Percentiles rank a stretch among this genome's conserved stretches.
phyloP scores from a whole-genome alignment of 164 flowering plant species.

The Kalanchoe fedtschenkoi region DNA sequence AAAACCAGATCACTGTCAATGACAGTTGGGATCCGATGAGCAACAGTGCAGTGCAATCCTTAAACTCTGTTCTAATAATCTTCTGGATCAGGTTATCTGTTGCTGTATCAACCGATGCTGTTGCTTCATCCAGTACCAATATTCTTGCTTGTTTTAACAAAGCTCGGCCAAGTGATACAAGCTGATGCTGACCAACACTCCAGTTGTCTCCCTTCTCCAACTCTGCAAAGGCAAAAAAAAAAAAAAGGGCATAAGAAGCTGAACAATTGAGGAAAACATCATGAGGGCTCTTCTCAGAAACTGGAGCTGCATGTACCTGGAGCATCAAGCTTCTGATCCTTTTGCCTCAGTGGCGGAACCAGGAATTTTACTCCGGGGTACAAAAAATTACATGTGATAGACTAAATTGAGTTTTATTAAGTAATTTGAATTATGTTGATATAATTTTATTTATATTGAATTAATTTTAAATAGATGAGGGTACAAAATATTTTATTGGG shows the following conservation, averaged over 20 bases:
- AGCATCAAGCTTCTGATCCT: constrained; percentile 71
- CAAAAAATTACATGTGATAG: too few species aligned
- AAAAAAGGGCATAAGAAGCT: neutral
- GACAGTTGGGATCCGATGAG: constrained; percentile 96
- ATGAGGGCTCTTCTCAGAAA: neutral
- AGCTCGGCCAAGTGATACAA: constrained; percentile 91
- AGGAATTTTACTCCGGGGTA: too few species aligned
- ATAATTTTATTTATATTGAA: too few species aligned
- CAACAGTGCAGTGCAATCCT: constrained; percentile 87
- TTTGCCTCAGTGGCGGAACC: too few species aligned
- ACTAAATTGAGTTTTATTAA: too few species aligned
- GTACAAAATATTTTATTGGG: too few species aligned
- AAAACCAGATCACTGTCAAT: constrained; percentile 93
- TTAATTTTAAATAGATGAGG: too few species aligned
- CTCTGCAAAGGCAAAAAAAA: constrained; percentile 55
- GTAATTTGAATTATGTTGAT: too few species aligned
- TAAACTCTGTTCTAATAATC: constrained; percentile 81
- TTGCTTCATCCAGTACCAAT: constrained; percentile 93
- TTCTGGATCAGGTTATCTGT: constrained; percentile 93
- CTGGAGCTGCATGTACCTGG: constrained; percentile 45
- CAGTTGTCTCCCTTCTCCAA: constrained; percentile 96
- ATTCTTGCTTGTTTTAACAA: constrained; percentile 84
- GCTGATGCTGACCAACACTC: constrained; percentile 98
- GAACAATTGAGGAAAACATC: neutral
- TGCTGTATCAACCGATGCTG: constrained; percentile 94